Evolutionary conservation across 2,329 filamentous ascomycete genomes (phyloP).

Genomic region (Penicillium sp.): DNA sequence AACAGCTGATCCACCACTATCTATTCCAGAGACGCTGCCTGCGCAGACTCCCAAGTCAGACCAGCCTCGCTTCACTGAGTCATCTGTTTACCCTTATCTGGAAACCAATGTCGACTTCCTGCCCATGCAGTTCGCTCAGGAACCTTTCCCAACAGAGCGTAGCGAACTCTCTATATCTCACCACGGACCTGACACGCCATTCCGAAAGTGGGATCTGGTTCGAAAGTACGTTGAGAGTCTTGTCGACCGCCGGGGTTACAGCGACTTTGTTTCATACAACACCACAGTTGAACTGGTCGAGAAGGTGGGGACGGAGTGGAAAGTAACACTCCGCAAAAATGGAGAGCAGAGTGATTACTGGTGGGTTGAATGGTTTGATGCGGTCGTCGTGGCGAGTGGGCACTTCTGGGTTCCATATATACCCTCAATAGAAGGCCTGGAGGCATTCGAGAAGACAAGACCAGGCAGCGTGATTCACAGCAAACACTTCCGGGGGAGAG

Average conservation of each 20-base stretch:
- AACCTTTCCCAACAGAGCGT: background rate
- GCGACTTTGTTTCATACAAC: background rate
- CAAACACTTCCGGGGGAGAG: slow-evolving; percentile 1
- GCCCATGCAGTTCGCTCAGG: background rate
- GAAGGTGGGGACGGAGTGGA: background rate
- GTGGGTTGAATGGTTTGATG: slow-evolving; percentile 1
- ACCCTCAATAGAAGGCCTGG: background rate
- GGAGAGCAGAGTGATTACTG: background rate
- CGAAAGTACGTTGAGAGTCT: background rate
- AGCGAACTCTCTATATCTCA: background rate
- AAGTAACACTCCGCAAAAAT: background rate
- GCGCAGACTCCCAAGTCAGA: background rate
- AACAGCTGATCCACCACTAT: background rate
- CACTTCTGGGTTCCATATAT: slow-evolving; percentile 2
- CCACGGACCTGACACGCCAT: background rate
- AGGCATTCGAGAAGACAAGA: background rate
- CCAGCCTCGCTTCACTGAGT: background rate
- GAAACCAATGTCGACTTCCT: background rate
- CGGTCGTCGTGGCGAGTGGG: background rate
- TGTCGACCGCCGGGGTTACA: background rate
- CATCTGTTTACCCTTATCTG: background rate
- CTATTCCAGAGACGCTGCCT: background rate
- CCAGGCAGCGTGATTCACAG: background rate
- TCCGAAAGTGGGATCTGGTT: background rate
- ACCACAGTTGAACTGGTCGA: background rate